phyloP scores from a whole-genome alignment of 83 land plant species.

The Isoetes engelmannii region DNA sequence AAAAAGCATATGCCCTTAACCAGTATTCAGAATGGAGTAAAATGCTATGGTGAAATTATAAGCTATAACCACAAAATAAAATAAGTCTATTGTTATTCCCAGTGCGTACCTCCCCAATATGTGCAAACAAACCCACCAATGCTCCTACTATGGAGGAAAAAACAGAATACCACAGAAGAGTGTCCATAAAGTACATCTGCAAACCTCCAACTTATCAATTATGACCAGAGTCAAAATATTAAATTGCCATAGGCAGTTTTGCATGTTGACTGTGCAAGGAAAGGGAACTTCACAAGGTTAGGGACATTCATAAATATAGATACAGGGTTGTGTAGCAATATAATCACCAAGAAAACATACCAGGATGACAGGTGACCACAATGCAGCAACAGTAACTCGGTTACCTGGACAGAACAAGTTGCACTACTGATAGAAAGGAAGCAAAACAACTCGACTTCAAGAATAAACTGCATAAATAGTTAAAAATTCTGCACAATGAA shows the following conservation, averaged over 20 bases:
- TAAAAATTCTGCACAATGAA: not conserved
- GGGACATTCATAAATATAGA: too few relatives aligned
- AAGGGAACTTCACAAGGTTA: too few relatives aligned
- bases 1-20: too few relatives aligned
- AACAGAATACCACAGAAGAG: constrained; percentile 78
- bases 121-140: constrained; percentile 63
- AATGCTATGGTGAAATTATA: too few relatives aligned
- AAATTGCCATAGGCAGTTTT: too few relatives aligned
- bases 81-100: too few relatives aligned
- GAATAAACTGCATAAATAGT: not conserved
- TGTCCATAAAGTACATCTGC: constrained; percentile 72
- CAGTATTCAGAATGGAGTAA: too few relatives aligned
- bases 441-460: not conserved
- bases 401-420: constrained; percentile 34
- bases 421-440: not conserved
- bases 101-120: constrained; percentile 52
- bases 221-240: not conserved
- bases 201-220: not conserved
- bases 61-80: too few relatives aligned
- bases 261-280: too few relatives aligned
- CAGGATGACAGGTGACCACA: constrained; percentile 76
- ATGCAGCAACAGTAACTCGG: constrained; percentile 46
- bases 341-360: constrained; percentile 10
- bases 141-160: constrained; percentile 67
- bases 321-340: too few relatives aligned